Evolutionary conservation across 1,284 basidiomycete genomes (phyloP).

Genomic region (Puccinia novopanici): DNA sequence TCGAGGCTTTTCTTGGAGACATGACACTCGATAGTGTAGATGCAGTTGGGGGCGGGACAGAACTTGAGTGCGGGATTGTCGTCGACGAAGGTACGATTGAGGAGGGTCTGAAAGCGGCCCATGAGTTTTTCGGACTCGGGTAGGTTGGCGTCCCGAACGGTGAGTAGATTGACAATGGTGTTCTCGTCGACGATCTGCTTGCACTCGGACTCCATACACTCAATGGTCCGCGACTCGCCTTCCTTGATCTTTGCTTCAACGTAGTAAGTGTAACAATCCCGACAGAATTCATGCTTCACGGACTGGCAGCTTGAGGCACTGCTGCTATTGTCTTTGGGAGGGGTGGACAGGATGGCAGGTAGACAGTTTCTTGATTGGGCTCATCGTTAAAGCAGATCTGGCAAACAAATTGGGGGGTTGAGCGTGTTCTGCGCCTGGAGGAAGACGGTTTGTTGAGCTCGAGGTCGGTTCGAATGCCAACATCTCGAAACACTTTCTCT

Average conservation of each 20-base stretch:
- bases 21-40: conserved; percentile 82
- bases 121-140: conserved; percentile 19
- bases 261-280: conserved; percentile 84
- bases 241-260: conserved; percentile 79
- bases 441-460: conserved; percentile 60
- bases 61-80: conserved; percentile 82
- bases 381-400: conserved; percentile 79
- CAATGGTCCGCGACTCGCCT: conserved; percentile 76
- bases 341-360: conserved; percentile 75
- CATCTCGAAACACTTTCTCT: conserved; percentile 69
- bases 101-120: conserved; percentile 74
- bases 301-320: neutral
- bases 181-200: conserved; percentile 68
- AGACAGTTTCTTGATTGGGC: conserved; percentile 66
- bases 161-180: conserved; percentile 62
- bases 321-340: neutral
- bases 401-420: conserved; percentile 71
- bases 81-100: conserved; percentile 86
- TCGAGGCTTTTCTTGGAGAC: conserved; percentile 66
- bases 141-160: conserved; percentile 30
- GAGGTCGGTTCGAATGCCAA: conserved; percentile 65
- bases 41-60: conserved; percentile 73
- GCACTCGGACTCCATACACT: conserved; percentile 93
- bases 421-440: conserved; percentile 55
- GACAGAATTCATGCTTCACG: conserved; percentile 64